Percentiles rank a stretch among this genome's conserved stretches.
Conservation (phyloP, 306 rosid genomes). For the Prunus armeniaca region DNA sequence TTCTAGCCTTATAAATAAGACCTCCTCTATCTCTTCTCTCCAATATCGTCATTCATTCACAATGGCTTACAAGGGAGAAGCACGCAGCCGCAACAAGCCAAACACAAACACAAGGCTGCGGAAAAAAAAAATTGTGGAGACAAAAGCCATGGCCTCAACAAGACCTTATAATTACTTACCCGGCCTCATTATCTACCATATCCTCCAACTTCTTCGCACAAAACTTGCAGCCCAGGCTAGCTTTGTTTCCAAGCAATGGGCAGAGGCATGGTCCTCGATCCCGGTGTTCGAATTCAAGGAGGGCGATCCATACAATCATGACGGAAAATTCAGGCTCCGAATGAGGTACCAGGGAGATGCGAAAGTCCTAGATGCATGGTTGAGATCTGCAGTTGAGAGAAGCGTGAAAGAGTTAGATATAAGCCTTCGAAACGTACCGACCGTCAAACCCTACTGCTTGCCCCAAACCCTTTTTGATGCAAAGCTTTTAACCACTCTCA, state of each 20-base stretch:
- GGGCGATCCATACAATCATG: not conserved
- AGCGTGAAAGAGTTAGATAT: not conserved
- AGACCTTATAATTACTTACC: not conserved
- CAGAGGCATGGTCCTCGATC: not conserved
- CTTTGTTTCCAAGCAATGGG: not conserved
- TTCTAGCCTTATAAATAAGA: no score
- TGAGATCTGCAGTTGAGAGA: not conserved
- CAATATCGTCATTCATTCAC: no score
- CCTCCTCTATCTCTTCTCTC: no score
- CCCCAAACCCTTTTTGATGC: not conserved
- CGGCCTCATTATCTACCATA: not conserved
- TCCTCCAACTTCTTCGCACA: not conserved
- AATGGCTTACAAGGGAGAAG: no score
- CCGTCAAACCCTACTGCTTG: no score
- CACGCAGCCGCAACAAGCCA: no score
- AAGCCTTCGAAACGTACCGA: not conserved
- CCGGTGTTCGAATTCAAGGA: not conserved
- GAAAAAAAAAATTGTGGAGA: no score
- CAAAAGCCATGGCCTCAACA: no score
- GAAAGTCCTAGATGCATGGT: not conserved
- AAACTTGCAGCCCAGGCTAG: not conserved
- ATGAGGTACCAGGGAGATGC: not conserved
- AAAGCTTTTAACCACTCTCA: not conserved
- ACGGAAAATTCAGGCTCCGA: not conserved
- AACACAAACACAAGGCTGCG: not conserved